Conservation (phyloP, 257 asterid genomes). For the Petrea volubilis region DNA sequence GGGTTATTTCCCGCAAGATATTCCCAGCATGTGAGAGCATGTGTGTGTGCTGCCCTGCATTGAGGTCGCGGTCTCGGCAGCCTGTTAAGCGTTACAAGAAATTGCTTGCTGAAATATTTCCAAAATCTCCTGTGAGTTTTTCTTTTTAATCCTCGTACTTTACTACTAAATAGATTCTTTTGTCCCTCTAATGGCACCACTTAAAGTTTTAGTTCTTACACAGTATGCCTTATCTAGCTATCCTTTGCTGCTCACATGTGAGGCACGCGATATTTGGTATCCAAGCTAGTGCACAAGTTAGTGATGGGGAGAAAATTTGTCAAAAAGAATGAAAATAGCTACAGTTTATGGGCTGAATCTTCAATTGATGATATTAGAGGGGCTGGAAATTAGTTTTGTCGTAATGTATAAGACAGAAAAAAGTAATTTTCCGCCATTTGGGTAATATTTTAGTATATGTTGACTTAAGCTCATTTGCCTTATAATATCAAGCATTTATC, state of each 20-base stretch:
- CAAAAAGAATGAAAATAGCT: background rate
- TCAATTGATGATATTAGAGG: background rate
- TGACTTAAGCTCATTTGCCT: background rate
- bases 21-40: slow-evolving; percentile 98
- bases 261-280: background rate
- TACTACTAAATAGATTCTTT: no score
- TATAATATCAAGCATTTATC: no score
- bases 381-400: background rate
- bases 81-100: slow-evolving; percentile 98
- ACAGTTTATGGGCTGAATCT: background rate
- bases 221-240: no score
- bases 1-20: slow-evolving; percentile 84
- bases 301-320: background rate
- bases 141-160: background rate
- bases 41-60: slow-evolving; percentile 99
- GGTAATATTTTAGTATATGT: background rate
- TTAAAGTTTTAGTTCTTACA: no score
- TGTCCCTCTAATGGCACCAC: no score
- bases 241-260: background rate
- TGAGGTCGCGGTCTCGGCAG: slow-evolving; percentile 94
- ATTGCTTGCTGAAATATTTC: slow-evolving; percentile 90
- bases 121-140: slow-evolving; percentile 84
- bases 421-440: background rate
- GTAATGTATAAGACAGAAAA: background rate
- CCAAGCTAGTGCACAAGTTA: background rate